phyloP scores from a whole-genome alignment of 768 basidiomycete genomes.

The Amanita rimosa region DNA sequence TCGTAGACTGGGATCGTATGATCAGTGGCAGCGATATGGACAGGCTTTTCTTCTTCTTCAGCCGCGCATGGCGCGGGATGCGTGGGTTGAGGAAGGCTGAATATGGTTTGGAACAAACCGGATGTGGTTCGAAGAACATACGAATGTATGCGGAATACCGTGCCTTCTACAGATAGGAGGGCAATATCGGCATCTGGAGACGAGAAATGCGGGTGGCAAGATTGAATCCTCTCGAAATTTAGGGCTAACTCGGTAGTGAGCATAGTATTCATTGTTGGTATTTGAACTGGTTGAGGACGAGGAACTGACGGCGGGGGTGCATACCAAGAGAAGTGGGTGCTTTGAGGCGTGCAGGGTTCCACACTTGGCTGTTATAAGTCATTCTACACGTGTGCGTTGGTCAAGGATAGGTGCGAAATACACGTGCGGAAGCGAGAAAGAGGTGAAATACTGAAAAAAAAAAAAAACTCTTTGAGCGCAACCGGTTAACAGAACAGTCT shows the following conservation, averaged over 20 bases:
- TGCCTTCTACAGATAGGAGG: conserved; percentile 19
- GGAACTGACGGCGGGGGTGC: background rate
- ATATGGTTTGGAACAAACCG: conserved; percentile 37
- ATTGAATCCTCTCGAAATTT: background rate
- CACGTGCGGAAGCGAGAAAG: background rate
- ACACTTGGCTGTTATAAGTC: background rate
- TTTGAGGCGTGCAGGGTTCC: background rate
- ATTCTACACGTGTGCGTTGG: background rate
- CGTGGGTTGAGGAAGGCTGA: conserved; percentile 33
- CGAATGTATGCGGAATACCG: conserved; percentile 33
- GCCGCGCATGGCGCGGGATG: conserved; percentile 1
- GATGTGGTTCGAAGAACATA: conserved; percentile 41
- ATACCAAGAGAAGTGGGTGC: background rate
- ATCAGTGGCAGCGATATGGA: background rate
- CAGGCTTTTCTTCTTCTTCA: conserved; percentile 3
- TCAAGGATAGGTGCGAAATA: background rate
- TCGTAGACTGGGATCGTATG: conserved; percentile 27
- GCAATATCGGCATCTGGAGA: conserved; percentile 12
- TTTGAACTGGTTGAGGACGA: background rate
- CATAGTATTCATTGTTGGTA: background rate
- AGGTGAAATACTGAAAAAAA: too few relatives aligned
- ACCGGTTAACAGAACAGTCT: background rate
- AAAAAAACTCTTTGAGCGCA: background rate
- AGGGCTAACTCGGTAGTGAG: background rate
- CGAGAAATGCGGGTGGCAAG: conserved; percentile 10